Percentiles rank a stretch among this genome's conserved stretches.
These are phyloP conservation scores for Ganoderma meredithae DNA, from an alignment of 1,284 basidiomycete species.

Conservation along the genomic window DNA sequence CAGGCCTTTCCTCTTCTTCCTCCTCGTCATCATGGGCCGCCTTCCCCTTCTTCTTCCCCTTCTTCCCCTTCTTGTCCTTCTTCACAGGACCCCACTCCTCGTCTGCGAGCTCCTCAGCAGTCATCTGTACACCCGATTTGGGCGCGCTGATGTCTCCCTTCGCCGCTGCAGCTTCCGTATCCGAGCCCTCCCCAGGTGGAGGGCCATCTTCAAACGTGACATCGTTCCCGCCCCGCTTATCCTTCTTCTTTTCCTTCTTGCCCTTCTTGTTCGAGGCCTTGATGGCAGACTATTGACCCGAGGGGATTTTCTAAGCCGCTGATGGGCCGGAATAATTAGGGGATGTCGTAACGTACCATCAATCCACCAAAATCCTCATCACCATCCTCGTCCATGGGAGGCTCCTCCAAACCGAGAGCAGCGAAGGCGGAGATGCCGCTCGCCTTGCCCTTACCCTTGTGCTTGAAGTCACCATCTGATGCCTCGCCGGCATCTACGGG, in stretches of 20 bases:
- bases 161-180: conserved; percentile 44
- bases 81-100: conserved; percentile 72
- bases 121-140: conserved; percentile 56
- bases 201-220: conserved; percentile 46
- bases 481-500: conserved; percentile 46
- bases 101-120: conserved; percentile 70
- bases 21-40: conserved; percentile 50
- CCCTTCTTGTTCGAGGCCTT: conserved; percentile 61
- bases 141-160: conserved; percentile 46
- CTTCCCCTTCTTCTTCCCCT: conserved; percentile 66
- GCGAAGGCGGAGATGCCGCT: conserved; percentile 62
- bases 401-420: conserved; percentile 55
- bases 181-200: conserved; percentile 44
- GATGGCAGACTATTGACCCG: conserved; percentile 45
- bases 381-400: conserved; percentile 62
- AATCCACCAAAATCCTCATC: conserved; percentile 83
- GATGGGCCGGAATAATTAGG: background rate
- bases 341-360: conserved; percentile 65
- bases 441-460: conserved; percentile 39
- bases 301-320: background rate
- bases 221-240: conserved; percentile 56
- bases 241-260: conserved; percentile 78
- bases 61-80: conserved; percentile 61
- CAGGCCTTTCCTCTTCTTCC: conserved; percentile 39
- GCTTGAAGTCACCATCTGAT: conserved; percentile 50